Evolutionary conservation across 345 rosid genomes (phyloP).

Genomic region (Aegle marmelos): DNA sequence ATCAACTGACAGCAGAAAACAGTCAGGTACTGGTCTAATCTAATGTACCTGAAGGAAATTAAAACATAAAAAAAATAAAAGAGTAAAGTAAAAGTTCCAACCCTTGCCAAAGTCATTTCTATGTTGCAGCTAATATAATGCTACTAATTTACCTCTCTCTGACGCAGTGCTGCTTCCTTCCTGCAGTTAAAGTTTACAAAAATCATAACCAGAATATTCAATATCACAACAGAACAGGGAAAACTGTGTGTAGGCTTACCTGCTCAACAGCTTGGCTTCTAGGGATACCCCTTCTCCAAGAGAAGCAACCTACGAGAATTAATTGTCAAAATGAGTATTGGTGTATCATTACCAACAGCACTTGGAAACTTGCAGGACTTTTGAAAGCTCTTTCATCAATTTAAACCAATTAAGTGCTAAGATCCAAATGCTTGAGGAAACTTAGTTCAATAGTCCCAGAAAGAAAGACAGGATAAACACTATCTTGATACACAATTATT

Average conservation of each 20-base stretch:
- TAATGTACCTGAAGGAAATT: conserved; percentile 2
- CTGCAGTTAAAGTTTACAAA: conserved; percentile 32
- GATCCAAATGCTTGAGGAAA: neutral
- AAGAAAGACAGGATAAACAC: neutral
- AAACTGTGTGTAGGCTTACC: conserved; percentile 41
- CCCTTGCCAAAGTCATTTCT: neutral
- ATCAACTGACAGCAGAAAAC: conserved; percentile 4
- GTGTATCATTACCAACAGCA: neutral
- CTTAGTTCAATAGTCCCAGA: neutral
- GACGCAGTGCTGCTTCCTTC: conserved; percentile 89
- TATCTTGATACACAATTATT: neutral
- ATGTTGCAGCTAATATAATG: neutral
- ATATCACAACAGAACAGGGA: conserved; percentile 14
- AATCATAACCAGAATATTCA: conserved; percentile 13
- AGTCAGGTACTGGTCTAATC: conserved; percentile 4
- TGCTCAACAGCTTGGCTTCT: conserved; percentile 88
- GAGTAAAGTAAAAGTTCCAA: neutral
- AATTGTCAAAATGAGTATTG: conserved; percentile 8
- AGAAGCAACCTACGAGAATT: conserved; percentile 71
- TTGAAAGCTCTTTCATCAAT: neutral
- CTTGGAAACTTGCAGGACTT: too few relatives aligned
- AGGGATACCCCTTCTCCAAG: conserved; percentile 97
- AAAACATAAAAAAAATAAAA: neutral
- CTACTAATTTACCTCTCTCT: conserved; percentile 65
- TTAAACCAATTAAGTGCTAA: neutral